Conservation (phyloP, 2,329 filamentous ascomycete genomes). For the Botrytis deweyae region DNA sequence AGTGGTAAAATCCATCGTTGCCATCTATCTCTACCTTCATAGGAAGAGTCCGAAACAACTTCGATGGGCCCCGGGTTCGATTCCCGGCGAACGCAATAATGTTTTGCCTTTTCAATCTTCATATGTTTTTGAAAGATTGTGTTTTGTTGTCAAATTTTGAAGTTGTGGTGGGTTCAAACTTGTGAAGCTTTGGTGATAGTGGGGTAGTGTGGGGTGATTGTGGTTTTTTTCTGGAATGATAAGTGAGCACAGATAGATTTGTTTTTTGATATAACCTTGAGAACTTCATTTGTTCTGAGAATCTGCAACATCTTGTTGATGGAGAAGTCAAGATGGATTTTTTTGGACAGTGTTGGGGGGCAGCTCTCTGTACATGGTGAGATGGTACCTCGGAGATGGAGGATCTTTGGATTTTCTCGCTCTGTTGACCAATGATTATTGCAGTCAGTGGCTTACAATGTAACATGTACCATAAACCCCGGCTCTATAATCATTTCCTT, state of each 20-base stretch:
- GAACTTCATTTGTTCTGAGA: neutral
- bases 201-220: neutral
- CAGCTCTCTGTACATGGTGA: neutral
- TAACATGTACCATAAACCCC: neutral
- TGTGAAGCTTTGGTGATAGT: neutral
- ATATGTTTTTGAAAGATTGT: neutral
- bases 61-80: constrained; percentile 32
- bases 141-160: neutral
- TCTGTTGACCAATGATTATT: neutral
- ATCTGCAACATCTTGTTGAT: neutral
- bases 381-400: neutral
- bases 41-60: neutral
- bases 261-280: neutral
- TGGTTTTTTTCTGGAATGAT: neutral
- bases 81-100: neutral
- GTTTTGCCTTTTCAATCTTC: neutral
- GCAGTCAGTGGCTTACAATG: neutral
- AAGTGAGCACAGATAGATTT: neutral
- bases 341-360: too few species aligned
- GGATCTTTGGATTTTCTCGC: neutral
- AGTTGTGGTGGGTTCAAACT: neutral
- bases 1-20: constrained; percentile 25
- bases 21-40: neutral
- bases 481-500: neutral
- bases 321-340: neutral